Evolutionary conservation across 2,329 filamentous ascomycete genomes (phyloP).

Genomic region (Coniella vitis): DNA sequence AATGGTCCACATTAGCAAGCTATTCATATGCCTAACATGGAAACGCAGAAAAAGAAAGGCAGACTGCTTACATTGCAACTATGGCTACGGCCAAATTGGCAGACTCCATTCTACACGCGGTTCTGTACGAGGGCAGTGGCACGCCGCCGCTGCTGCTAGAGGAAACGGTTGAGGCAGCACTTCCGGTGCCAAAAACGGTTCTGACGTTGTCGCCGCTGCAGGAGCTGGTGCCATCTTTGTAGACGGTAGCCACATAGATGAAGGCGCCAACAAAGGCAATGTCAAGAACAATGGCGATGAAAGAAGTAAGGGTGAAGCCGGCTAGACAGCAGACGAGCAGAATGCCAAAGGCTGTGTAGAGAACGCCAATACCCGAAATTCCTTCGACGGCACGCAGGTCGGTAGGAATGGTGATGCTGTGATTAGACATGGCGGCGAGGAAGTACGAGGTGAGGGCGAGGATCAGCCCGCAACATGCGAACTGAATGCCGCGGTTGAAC

Average conservation of each 20-base stretch:
- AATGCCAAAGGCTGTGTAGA: slow-evolving; percentile 70
- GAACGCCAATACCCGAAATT: slow-evolving; percentile 64
- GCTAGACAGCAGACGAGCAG: slow-evolving; percentile 74
- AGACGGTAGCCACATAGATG: slow-evolving; percentile 74
- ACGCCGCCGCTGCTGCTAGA: slow-evolving; percentile 44
- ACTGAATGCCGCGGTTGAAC: slow-evolving; percentile 65
- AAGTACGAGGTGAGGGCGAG: slow-evolving; percentile 81
- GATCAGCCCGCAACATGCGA: slow-evolving; percentile 65
- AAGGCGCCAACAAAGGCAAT: slow-evolving; percentile 69
- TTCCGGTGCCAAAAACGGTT: slow-evolving; percentile 63
- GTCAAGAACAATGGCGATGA: slow-evolving; percentile 69
- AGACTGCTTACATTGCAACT: slow-evolving; percentile 57
- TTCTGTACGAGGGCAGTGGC: slow-evolving; percentile 37
- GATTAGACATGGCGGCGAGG: slow-evolving; percentile 63
- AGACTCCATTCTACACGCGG: slow-evolving; percentile 68
- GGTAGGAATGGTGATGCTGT: slow-evolving; percentile 54
- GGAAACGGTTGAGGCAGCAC: slow-evolving; percentile 40
- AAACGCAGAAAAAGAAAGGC: not conserved
- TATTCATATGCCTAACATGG: no score
- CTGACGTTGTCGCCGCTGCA: slow-evolving; percentile 54
- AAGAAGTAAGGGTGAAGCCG: slow-evolving; percentile 65
- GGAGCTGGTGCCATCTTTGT: slow-evolving; percentile 57
- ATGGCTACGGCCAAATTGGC: slow-evolving; percentile 73
- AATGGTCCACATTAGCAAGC: slow-evolving; percentile 8
- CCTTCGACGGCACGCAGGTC: slow-evolving; percentile 70